Base-by-base conservation (phyloP, 1,284 basidiomycete species). In the Ceratobasidium sp. region DNA sequence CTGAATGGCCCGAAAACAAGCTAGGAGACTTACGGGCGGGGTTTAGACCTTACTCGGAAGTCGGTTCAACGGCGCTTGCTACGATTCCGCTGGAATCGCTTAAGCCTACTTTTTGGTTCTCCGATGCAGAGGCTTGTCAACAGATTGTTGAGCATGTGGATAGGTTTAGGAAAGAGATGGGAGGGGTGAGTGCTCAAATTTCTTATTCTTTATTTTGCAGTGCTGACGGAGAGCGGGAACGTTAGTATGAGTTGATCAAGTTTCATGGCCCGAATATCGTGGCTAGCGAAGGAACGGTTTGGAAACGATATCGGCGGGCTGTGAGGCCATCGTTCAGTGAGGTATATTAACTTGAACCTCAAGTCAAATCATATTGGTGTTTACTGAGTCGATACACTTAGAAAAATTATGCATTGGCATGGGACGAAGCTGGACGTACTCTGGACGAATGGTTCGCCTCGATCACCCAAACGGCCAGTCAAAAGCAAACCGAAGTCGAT, bases 261-360 rank as follows among this genome's bases (percentile, higher is more conserved):
- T 66, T 66, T 21, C 63, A 52, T 14, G 63, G 63, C 5, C 63
- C 63, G 18, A 66, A 66, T 28, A 54, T 66, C 14, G 46, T 66
- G 38, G n/a, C 63, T 6, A 66, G 63, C 49, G 63, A 66, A 23
- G 63, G 63, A 9, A 32, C 47, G 3, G 11, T 21, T 21, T 66
- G 63, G 63, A 66, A 66, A 32, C 38, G 49, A n/a, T 21, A 66
- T 43, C 63, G 63, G 8, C 46, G 35, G 18, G 47, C 63, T 23
- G 46, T 43, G 23, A 50, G 49, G 47, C 16, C 32, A 26, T 32
- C 63, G 8, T 66, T 66, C 35, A 54, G 47, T 21, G 63, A 66
- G 49, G 63, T 66, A 30, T 35, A 41, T 14, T n/a, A n/a, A n/a
- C n/a, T n/a, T n/a, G n/a, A n/a, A n/a, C n/a, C n/a, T n/a, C n/a